These are phyloP conservation scores for Suillus fuscotomentosus DNA, from an alignment of 768 basidiomycete species.

Conservation along the genomic window DNA sequence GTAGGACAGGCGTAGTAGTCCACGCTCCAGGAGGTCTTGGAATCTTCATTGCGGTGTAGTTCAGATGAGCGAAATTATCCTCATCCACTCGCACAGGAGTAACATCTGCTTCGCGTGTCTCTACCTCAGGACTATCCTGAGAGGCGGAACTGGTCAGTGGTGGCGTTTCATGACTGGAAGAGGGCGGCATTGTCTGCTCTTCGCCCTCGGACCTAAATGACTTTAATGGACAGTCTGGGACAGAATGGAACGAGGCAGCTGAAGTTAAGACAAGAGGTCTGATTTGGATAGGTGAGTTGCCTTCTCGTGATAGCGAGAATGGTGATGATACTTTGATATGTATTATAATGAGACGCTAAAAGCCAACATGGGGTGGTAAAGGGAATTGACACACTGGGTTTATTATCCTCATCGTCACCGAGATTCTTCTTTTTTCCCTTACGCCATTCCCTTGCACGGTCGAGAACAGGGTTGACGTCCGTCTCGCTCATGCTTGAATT, in stretches of 20 bases:
- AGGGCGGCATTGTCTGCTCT: not conserved
- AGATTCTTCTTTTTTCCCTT: conserved; percentile 56
- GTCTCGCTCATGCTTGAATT: conserved; percentile 60
- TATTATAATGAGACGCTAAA: conserved; percentile 7
- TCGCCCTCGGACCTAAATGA: not conserved
- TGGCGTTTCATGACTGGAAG: conserved; percentile 19
- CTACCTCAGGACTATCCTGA: conserved; percentile 29
- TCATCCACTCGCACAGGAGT: conserved; percentile 21
- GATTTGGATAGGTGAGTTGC: conserved; percentile 13
- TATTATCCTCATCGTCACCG: conserved; percentile 59
- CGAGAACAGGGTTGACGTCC: conserved; percentile 48
- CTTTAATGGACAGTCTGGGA: not conserved
- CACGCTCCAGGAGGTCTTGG: conserved; percentile 48
- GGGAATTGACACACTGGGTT: conserved; percentile 41
- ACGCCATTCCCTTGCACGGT: conserved; percentile 38
- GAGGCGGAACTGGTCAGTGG: conserved; percentile 8
- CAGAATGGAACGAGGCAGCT: conserved; percentile 5
- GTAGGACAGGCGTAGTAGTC: conserved; percentile 37
- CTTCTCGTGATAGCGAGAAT: conserved; percentile 6
- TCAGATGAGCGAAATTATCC: conserved; percentile 14
- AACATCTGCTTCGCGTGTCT: conserved; percentile 26
- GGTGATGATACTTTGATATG: conserved; percentile 20
- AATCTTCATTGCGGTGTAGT: conserved; percentile 39
- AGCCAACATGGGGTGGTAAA: conserved; percentile 9
- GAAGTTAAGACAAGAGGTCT: conserved; percentile 20